Percentiles rank a stretch among this genome's conserved stretches.
Evolutionary conservation across 192 early-diverging fungal species (phyloP).

Genomic region (Backusella westeae): DNA sequence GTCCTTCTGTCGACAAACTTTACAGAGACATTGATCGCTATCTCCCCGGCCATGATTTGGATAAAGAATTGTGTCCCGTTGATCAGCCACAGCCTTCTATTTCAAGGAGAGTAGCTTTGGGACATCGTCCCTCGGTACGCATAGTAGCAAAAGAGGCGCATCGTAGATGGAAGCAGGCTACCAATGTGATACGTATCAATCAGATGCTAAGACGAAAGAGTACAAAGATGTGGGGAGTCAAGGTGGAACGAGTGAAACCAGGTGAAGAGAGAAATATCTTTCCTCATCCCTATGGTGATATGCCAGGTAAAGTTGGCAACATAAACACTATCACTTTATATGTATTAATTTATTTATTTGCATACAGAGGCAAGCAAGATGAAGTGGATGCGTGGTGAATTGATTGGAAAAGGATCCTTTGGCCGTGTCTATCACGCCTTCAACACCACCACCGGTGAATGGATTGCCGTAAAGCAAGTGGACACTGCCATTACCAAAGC

Average conservation of each 20-base stretch:
- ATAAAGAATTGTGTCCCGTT: constrained; percentile 51
- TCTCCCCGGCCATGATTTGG: constrained; percentile 72
- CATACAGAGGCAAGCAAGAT: constrained; percentile 35
- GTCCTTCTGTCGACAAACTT: constrained; percentile 65
- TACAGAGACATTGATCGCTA: constrained; percentile 63
- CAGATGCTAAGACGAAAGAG: constrained; percentile 28
- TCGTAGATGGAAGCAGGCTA: constrained; percentile 9
- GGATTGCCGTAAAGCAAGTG: constrained; percentile 85
- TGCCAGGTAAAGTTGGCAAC: background rate
- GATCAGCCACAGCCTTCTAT: background rate
- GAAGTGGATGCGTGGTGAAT: constrained; percentile 70
- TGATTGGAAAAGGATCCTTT: constrained; percentile 83
- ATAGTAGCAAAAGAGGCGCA: constrained; percentile 42
- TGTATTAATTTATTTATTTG: background rate
- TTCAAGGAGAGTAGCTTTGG: constrained; percentile 11
- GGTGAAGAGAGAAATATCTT: constrained; percentile 13
- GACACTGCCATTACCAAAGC: constrained; percentile 51
- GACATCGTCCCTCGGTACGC: constrained; percentile 46
- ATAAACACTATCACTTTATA: background rate
- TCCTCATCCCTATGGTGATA: background rate
- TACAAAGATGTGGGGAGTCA: constrained; percentile 48
- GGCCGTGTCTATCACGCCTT: constrained; percentile 75
- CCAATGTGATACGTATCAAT: constrained; percentile 20
- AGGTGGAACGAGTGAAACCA: constrained; percentile 42
- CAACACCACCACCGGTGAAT: constrained; percentile 66